Percentiles rank a stretch among this genome's conserved stretches.
These are phyloP conservation scores for Boletus vermiculosoides DNA, from an alignment of 768 basidiomycete species.

Conservation along the genomic window DNA sequence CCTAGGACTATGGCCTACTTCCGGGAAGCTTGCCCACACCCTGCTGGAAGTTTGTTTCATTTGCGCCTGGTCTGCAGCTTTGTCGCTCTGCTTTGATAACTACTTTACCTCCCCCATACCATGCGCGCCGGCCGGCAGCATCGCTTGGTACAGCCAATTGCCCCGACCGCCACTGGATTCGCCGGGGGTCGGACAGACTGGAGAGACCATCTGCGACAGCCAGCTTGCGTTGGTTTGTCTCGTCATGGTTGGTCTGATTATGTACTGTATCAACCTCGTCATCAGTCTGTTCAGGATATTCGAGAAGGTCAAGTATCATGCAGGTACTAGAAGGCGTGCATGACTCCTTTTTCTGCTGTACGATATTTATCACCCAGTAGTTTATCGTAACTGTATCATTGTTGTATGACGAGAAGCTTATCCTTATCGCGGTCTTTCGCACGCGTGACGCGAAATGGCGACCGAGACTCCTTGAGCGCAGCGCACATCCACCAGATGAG, in stretches of 20 bases:
- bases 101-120: conserved; percentile 85
- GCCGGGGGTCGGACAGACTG: conserved; percentile 42
- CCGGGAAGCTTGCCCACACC: conserved; percentile 82
- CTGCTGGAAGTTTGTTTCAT: conserved; percentile 87
- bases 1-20: conserved; percentile 88
- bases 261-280: conserved; percentile 82
- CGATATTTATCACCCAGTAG: background rate
- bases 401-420: background rate
- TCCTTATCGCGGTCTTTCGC: conserved; percentile 2
- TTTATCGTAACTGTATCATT: conserved; percentile 1
- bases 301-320: conserved; percentile 82
- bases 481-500: conserved; percentile 17
- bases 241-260: conserved; percentile 71
- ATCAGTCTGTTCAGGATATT: conserved; percentile 86
- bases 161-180: conserved; percentile 38
- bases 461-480: background rate
- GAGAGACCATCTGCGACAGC: conserved; percentile 64
- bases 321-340: conserved; percentile 32
- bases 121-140: conserved; percentile 59
- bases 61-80: conserved; percentile 89
- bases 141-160: conserved; percentile 73
- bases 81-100: conserved; percentile 88
- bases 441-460: conserved; percentile 2
- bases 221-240: conserved; percentile 78
- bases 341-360: conserved; percentile 6